phyloP scores from a whole-genome alignment of 2,329 filamentous ascomycete species.

The Akanthomyces uredinophilus region DNA sequence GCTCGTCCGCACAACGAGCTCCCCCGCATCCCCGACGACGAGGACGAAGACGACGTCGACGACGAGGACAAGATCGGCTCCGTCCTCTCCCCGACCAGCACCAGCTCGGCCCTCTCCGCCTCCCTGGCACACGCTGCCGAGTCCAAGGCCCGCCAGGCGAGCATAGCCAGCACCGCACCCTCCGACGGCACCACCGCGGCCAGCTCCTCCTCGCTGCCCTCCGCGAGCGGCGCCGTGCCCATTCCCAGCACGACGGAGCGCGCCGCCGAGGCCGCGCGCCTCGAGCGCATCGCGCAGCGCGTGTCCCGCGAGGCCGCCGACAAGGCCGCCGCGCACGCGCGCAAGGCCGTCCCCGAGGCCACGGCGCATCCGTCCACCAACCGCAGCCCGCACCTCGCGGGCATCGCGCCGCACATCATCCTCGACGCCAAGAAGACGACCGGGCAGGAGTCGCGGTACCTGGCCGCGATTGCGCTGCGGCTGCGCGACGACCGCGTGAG shows the following conservation, averaged over 20 bases:
- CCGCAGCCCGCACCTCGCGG: slow-evolving; percentile 50
- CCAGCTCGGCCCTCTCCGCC: slow-evolving; percentile 15
- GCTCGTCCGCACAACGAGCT: slow-evolving; percentile 11
- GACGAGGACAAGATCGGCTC: slow-evolving; percentile 7
- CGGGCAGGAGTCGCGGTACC: slow-evolving; percentile 69
- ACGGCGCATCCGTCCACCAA: slow-evolving; percentile 55
- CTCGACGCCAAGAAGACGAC: slow-evolving; percentile 74
- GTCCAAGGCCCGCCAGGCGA: slow-evolving; percentile 18
- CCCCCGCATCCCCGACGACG: background rate
- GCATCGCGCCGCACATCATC: slow-evolving; percentile 62
- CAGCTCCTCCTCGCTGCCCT: slow-evolving; percentile 13
- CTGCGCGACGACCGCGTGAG: slow-evolving; percentile 54
- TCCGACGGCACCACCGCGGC: background rate
- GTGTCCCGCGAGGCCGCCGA: slow-evolving; percentile 51
- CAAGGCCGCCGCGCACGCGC: slow-evolving; percentile 50
- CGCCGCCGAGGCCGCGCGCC: slow-evolving; percentile 56
- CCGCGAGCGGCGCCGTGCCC: slow-evolving; percentile 20
- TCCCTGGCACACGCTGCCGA: slow-evolving; percentile 10
- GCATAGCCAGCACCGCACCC: slow-evolving; percentile 17
- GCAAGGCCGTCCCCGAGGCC: slow-evolving; percentile 41
- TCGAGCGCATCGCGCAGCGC: slow-evolving; percentile 53
- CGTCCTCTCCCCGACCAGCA: slow-evolving; percentile 13
- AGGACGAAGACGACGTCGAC: background rate
- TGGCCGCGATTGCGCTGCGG: slow-evolving; percentile 53
- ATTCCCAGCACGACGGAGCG: slow-evolving; percentile 45